These are phyloP conservation scores for Picea sitchensis DNA, from an alignment of 75 land plant genomes.

Conservation along the genomic window DNA sequence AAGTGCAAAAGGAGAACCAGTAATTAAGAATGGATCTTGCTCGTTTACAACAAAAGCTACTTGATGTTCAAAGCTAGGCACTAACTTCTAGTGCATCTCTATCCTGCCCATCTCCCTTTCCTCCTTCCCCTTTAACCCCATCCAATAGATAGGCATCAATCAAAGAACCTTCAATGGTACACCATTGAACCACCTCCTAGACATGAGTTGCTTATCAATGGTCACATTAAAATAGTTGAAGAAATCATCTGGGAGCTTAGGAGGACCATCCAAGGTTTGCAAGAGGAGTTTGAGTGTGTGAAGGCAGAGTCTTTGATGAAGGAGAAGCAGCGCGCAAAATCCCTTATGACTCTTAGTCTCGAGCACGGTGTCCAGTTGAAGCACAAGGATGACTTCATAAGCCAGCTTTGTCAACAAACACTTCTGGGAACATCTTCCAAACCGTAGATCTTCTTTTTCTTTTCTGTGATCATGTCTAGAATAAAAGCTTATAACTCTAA, in stretches of 20 bases:
- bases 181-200: constrained; percentile 40
- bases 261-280: constrained; percentile 44
- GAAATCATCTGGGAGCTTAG: constrained; percentile 42
- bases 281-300: constrained; percentile 28
- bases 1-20: constrained; percentile 26
- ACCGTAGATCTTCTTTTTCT: no score
- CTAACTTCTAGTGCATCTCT: neutral
- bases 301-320: constrained; percentile 15
- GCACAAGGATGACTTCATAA: no score
- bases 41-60: constrained; percentile 18
- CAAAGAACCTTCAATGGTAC: constrained; percentile 26
- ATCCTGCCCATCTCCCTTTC: neutral
- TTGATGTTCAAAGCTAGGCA: constrained; percentile 2
- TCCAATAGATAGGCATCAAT: constrained; percentile 4
- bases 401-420: no score
- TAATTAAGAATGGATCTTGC: constrained; percentile 20
- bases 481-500: no score
- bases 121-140: neutral
- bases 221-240: constrained; percentile 28
- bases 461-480: no score
- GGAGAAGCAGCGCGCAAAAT: constrained; percentile 35
- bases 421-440: no score
- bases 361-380: no score
- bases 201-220: constrained; percentile 14
- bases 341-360: constrained; percentile 8